Evolutionary conservation across 768 basidiomycete genomes (phyloP), one percentile per base, ranked within the genome.

Genomic region (Lactarius evosmus): DNA sequence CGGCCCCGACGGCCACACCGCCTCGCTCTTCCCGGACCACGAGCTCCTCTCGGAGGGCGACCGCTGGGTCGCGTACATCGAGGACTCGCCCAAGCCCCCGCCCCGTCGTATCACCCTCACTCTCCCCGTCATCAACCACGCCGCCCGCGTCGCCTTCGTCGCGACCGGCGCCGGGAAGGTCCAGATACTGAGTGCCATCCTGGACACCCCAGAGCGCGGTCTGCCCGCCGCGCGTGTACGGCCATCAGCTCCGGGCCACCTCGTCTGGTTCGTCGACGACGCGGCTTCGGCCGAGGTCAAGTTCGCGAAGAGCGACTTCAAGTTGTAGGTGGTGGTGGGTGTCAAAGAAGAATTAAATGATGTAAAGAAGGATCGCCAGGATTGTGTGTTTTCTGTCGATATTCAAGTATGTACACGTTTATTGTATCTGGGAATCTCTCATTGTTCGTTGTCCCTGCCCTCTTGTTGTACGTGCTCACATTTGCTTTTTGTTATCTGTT

Each of bases 1-100:
- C 83, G 97, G 97, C 33, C 92, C 91, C 6, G 97, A 98, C 74
- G 96, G 96, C n/a, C 97, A 99, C 80, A 98, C 96, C 46, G 94
- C 90, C 66, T 95, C 92, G 7, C 87, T 99, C 69, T 99, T 99
- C 85, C 97, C 97, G 9, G 90, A 83, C n/a, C 96, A 98, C 72
- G 77, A 75, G 40, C 82, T 98, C 41, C 83, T 99, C 55, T 65
- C 77, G n/a, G 96, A 97, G 77, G 83, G 81, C 56, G 93, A 93
- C 74, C 84, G 92, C 64, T 99, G 97, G 97, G 91, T 99, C 27
- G 96, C 95, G 1, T 89, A 86, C 75, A 79, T 99, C 71, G 86
- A 91, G 22, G 93, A 98, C 78, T 90, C 90, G 41, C 97, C 97
- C 27, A 98, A 99, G 76, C 93, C 93, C 0, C 97, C 97, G 14